Evolutionary conservation across 768 basidiomycete species (phyloP), one percentile per base, ranked within the genome.

Genomic region (Dictyophora rubrovolvata): DNA sequence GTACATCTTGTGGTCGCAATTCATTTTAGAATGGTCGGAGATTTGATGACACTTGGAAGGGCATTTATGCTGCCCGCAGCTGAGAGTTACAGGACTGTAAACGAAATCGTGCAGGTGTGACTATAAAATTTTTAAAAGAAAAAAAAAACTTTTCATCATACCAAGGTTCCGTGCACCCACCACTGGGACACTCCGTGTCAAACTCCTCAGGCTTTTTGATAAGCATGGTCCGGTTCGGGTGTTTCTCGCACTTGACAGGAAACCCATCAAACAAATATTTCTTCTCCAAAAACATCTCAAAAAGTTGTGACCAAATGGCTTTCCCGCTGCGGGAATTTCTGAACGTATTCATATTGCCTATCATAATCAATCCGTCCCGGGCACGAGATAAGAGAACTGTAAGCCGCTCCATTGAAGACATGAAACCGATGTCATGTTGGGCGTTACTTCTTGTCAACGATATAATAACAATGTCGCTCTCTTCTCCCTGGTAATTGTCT

Each of bases 401-500:
- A 21, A 87, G 71, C 20, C 86, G 79, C 67, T 87, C 84, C 0
- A 83, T 79, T 2, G 85, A 75, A 35, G 69, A 78, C 85, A 88
- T 86, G 70, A 88, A 87, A 0, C 86, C 85, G 21, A 87, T 87
- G 58, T 82, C 78, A 53, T 75, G 65, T 0, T 68, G 59, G 0
- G 70, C 5, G 60, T 88, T 86, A 62, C 84, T 85, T 52, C 86
- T 69, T 0, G 82, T 84, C 34, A 88, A 67, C 11, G 78, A 81
- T 5, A 76, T 74, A 35, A 88, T 70, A 22, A 88, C 82, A 52
- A 88, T 82, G 53, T 87, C 79, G 35, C 82, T 81, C 67, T 87
- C 85, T 65, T 87, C 86, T 2, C 86, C 86, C 65, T 87, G 86
- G 61, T 86, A 88, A 63, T 87, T 88, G 63, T 87, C 86, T 56